phyloP scores from a whole-genome alignment of 2,329 filamentous ascomycete species.

The Penicillium fuscoglaucum region DNA sequence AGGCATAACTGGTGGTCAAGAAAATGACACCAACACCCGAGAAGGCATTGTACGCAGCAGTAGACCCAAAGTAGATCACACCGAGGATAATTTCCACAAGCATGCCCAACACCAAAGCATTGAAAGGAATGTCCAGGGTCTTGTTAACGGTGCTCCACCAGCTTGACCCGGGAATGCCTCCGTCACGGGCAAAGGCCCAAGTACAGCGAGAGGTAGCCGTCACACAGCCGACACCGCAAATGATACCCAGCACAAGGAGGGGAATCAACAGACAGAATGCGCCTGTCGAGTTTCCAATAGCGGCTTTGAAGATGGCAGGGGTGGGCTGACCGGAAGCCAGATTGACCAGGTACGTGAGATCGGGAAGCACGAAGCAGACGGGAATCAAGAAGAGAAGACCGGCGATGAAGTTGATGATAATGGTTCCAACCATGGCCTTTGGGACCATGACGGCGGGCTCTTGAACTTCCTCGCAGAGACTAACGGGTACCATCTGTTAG shows the following conservation, averaged over 20 bases:
- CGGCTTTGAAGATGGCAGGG: constrained; percentile 69
- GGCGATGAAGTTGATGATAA: constrained; percentile 64
- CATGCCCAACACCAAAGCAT: constrained; percentile 66
- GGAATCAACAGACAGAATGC: constrained; percentile 70
- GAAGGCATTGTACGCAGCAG: constrained; percentile 76
- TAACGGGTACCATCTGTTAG: constrained; percentile 12
- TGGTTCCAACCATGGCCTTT: constrained; percentile 67
- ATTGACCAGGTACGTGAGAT: constrained; percentile 60
- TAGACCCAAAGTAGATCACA: constrained; percentile 76
- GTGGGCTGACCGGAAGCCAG: constrained; percentile 73
- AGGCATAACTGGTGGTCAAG: constrained; percentile 68
- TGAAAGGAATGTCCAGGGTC: constrained; percentile 66
- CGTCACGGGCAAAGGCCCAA: constrained; percentile 71
- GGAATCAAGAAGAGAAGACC: constrained; percentile 68
- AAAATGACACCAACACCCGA: constrained; percentile 78
- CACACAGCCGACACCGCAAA: constrained; percentile 68
- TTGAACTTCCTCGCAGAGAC: constrained; percentile 69
- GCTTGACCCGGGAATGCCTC: constrained; percentile 67
- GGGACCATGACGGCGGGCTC: constrained; percentile 64
- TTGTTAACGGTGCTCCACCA: constrained; percentile 66
- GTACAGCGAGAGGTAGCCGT: constrained; percentile 71
- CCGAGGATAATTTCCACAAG: constrained; percentile 69
- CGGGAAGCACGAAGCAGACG: constrained; percentile 71
- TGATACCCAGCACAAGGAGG: constrained; percentile 68
- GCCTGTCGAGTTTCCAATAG: constrained; percentile 67